Evolutionary conservation across 371 early-diverging fungal genomes (phyloP).

Genomic region (Lichtheimia hyalospora): DNA sequence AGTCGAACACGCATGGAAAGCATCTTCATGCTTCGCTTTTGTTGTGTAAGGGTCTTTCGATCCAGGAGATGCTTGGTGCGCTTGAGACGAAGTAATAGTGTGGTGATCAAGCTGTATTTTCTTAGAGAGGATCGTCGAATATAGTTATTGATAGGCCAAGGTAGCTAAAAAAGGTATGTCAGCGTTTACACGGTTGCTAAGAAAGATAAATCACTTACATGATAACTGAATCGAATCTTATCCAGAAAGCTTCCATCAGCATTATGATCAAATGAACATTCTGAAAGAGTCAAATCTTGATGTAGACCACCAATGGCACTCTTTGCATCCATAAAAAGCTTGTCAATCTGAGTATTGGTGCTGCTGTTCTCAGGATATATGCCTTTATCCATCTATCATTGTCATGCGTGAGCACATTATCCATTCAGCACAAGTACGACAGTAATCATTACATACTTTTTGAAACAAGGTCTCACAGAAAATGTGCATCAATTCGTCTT

Average conservation of each 20-base stretch:
- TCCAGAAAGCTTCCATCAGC: constrained; percentile 14
- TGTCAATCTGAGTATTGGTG: constrained; percentile 16
- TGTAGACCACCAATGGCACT: constrained; percentile 1
- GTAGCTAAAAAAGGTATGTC: constrained; percentile 21
- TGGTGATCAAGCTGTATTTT: constrained; percentile 33
- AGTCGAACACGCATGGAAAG: constrained; percentile 45
- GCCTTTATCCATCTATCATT: constrained; percentile 2
- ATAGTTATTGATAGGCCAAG: constrained; percentile 52
- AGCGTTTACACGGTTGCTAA: background rate
- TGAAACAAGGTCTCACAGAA: constrained; percentile 36
- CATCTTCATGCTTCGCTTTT: constrained; percentile 16
- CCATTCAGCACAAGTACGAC: background rate
- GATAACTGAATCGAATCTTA: constrained; percentile 31
- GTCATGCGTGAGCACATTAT: background rate
- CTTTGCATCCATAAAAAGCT: constrained; percentile 31
- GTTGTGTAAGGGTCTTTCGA: constrained; percentile 31
- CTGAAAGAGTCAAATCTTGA: constrained; percentile 9
- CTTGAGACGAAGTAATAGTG: constrained; percentile 40
- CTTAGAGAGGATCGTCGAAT: constrained; percentile 23
- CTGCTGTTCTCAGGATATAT: background rate
- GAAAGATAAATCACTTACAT: constrained; percentile 17
- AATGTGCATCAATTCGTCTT: constrained; percentile 42
- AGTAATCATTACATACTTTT: constrained; percentile 10
- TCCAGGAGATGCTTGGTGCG: constrained; percentile 51
- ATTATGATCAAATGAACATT: background rate